Evolutionary conservation across 805 yeast species (phyloP).

Genomic region (Kodamaea kaohsiungensis): DNA sequence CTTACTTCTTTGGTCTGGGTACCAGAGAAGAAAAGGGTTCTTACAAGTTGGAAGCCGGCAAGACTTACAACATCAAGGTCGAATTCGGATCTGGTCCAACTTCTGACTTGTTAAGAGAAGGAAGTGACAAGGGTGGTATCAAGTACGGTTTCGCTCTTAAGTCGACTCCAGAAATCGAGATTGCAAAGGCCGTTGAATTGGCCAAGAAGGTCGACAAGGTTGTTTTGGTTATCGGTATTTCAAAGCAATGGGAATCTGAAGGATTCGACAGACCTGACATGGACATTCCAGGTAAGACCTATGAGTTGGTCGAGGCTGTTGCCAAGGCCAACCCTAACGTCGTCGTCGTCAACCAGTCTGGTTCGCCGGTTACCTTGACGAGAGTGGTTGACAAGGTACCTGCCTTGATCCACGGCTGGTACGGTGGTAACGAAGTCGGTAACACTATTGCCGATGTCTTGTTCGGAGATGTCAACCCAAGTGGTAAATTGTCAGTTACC

Average conservation of each 20-base stretch:
- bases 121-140: constrained; percentile 25
- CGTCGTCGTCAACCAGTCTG: constrained; percentile 57
- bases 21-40: constrained; percentile 50
- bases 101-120: constrained; percentile 18
- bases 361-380: constrained; percentile 52
- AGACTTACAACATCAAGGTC: constrained; percentile 44
- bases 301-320: constrained; percentile 47
- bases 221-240: constrained; percentile 51
- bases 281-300: constrained; percentile 51
- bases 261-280: constrained; percentile 55
- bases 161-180: constrained; percentile 21
- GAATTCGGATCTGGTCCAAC: constrained; percentile 55
- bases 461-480: constrained; percentile 61
- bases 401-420: constrained; percentile 56
- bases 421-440: constrained; percentile 59
- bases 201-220: constrained; percentile 57
- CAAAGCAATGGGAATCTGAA: constrained; percentile 60
- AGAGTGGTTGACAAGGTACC: constrained; percentile 49
- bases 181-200: constrained; percentile 44
- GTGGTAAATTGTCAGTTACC: constrained; percentile 57
- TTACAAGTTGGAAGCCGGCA: constrained; percentile 43
- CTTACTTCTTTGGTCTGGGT: constrained; percentile 55
- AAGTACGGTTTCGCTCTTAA: constrained; percentile 25
- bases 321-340: constrained; percentile 50
- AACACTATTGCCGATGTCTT: constrained; percentile 64